A percentile compares a stretch with the other conserved stretches of the same genome.
Conservation (phyloP, 441 rosid species). For the Adansonia gregorii region DNA sequence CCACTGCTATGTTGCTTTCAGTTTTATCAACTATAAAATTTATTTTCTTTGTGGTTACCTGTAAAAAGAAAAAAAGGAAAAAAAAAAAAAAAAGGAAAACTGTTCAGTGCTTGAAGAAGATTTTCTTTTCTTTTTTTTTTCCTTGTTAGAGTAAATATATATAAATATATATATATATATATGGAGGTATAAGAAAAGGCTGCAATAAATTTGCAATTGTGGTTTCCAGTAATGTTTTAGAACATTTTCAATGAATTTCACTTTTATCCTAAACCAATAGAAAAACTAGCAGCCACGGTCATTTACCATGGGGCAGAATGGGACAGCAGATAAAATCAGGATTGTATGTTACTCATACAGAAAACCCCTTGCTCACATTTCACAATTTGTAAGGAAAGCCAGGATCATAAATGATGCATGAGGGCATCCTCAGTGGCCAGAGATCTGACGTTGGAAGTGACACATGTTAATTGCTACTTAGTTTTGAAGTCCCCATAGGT, state of each 20-base stretch:
- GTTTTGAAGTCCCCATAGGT: neutral
- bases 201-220: neutral
- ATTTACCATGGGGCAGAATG: conserved; percentile 16
- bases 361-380: conserved; percentile 11
- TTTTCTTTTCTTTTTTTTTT: too few relatives aligned
- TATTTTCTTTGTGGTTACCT: conserved; percentile 92
- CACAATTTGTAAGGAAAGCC: conserved; percentile 16
- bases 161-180: too few relatives aligned
- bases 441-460: conserved; percentile 2
- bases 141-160: too few relatives aligned
- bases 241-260: neutral
- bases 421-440: conserved; percentile 11
- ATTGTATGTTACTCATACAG: conserved; percentile 12
- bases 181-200: neutral
- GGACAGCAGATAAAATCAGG: conserved; percentile 14
- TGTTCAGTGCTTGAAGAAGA: too few relatives aligned
- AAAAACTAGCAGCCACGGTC: conserved; percentile 16
- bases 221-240: conserved; percentile 15
- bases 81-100: neutral
- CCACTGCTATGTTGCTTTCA: conserved; percentile 46
- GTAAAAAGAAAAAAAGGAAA: conserved; percentile 31
- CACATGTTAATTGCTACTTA: neutral
- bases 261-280: conserved; percentile 19
- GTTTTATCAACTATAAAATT: conserved; percentile 82
- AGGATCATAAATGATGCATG: conserved; percentile 11